Conservation (phyloP, 495 filamentous ascomycete genomes). For the Physcia stellaris region DNA sequence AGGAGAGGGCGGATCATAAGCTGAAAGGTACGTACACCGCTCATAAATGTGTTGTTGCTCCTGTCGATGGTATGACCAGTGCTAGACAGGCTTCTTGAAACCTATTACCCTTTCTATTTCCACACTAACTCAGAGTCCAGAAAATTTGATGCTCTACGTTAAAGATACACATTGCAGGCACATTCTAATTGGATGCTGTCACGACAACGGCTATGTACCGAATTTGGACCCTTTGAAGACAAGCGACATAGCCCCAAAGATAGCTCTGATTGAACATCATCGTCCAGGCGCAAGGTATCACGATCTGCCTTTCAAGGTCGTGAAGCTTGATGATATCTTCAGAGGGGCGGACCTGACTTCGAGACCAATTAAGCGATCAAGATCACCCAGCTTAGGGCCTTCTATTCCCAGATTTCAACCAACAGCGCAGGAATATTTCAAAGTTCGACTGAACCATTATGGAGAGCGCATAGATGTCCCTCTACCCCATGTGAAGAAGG, state of each 20-base stretch:
- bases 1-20: constrained; percentile 47
- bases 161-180: constrained; percentile 52
- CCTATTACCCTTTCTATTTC: background rate
- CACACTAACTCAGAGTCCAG: constrained; percentile 26
- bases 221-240: constrained; percentile 37
- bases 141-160: constrained; percentile 41
- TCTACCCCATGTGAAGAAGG: background rate
- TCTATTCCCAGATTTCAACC: background rate
- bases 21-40: constrained; percentile 32
- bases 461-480: background rate
- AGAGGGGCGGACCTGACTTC: background rate
- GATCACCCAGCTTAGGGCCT: background rate
- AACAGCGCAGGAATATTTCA: background rate
- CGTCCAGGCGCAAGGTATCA: constrained; percentile 6
- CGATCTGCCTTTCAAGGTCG: constrained; percentile 17
- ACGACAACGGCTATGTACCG: constrained; percentile 45
- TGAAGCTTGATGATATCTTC: constrained; percentile 8
- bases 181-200: constrained; percentile 51
- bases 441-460: background rate
- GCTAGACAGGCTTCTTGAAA: background rate
- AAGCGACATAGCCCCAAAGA: constrained; percentile 20
- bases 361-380: background rate
- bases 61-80: no score
- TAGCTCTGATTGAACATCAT: constrained; percentile 37
- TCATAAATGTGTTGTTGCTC: no score